A percentile compares a stretch with the other conserved stretches of the same genome.
Conservation (phyloP, 2,329 filamentous ascomycete species). For the Blastomyces parvus region DNA sequence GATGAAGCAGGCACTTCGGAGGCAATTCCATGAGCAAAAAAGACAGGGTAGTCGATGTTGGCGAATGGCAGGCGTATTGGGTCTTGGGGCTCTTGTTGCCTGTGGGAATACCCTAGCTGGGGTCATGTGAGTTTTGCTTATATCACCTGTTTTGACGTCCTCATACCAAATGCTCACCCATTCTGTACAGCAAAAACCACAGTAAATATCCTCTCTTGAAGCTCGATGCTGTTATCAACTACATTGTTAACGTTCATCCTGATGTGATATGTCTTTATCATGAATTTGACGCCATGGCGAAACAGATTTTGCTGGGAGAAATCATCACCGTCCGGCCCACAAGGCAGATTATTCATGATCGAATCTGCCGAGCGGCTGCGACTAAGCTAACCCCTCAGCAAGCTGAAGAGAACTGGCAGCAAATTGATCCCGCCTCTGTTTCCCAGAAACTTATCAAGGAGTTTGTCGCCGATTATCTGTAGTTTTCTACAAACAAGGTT, state of each 20-base stretch:
- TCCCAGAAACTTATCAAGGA: constrained; percentile 6
- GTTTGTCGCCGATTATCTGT: background rate
- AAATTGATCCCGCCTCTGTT: constrained; percentile 8
- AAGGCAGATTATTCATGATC: constrained; percentile 7
- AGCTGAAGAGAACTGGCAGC: constrained; percentile 7
- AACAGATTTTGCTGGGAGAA: constrained; percentile 9
- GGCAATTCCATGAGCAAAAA: constrained; percentile 5
- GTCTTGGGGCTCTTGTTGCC: background rate
- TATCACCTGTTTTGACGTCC: background rate
- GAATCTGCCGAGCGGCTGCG: background rate
- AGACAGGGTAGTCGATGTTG: constrained; percentile 7
- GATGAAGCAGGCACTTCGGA: background rate
- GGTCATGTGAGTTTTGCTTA: constrained; percentile 6
- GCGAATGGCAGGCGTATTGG: background rate
- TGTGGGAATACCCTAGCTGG: constrained; percentile 1
- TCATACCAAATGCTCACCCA: background rate
- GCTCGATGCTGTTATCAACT: constrained; percentile 11
- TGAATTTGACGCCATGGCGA: constrained; percentile 7
- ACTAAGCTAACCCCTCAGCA: constrained; percentile 5
- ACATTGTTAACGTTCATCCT: constrained; percentile 9
- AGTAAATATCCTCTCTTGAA: constrained; percentile 8
- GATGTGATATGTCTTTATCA: constrained; percentile 8
- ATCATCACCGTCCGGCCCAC: background rate
- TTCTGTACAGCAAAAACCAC: constrained; percentile 8
- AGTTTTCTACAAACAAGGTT: background rate